Evolutionary conservation across 2,329 filamentous ascomycete species (phyloP), one percentile per base, ranked within the genome.

Genomic region (Diaporthe amygdali): DNA sequence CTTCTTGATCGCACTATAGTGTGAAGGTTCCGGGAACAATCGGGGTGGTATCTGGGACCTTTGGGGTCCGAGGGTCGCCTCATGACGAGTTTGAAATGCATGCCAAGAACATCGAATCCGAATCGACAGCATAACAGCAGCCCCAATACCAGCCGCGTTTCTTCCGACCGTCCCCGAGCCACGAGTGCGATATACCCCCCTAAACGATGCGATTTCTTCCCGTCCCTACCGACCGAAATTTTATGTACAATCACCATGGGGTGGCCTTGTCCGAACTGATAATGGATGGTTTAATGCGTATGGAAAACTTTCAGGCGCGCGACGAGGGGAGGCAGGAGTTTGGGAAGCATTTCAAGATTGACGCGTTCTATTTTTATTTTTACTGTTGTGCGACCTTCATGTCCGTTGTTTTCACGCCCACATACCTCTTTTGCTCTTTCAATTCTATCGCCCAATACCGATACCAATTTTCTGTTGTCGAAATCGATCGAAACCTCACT

Each of bases 1-100:
- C 84, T 66, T 87, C 84, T 69, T 88, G 74, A 76, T 30, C 22
- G 52, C 25, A 25, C 39, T 44, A 54, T 27, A 32, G 4, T 32
- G 12, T 22, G 22, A 27, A 12, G 15, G 22, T 66, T 2, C 12
- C 15, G 17, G 34, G 32, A 66, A 30, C 22, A 15, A 32, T 32
- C 63, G 9, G 34, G 47, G 44, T 25, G 12, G 20, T 25, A 47
- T 44, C 34, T 44, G 47, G 32, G 30, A 52, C 9, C 46, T 44
- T 22, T 49, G n/a, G n/a, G 46, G 59, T 37, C 59, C 30, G 59
- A 49, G 41, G 44, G 59, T 30, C 27, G 30, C 44, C 17, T 49
- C 44, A 49, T 27, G 59, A 63, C 27, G 39, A 63, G 59, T 34
- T 17, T 64, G 44, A 25, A 49, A 49, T 64, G 59, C 59, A 64